Evolutionary conservation across 2,329 filamentous ascomycete species (phyloP), one percentile per base, ranked within the genome.

Genomic region (Aschersonia sp.): DNA sequence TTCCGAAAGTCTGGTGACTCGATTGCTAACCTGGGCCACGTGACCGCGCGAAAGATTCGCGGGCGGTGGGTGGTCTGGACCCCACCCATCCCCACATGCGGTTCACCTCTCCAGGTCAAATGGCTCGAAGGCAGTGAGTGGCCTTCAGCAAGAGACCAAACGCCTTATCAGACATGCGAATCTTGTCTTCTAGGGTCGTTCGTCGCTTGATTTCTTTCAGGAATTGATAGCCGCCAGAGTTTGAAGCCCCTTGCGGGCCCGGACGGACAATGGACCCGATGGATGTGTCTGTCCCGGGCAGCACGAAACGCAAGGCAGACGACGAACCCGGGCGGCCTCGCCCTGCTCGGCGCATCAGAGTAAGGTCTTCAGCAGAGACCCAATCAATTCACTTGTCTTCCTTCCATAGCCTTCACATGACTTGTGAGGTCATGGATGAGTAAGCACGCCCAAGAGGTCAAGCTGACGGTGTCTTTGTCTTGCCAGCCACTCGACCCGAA

Each of bases 401-500:
- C 20, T 20, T 20, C 20, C 2, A 20, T 20, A 20, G 20, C 20
- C 20, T 20, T 20, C 20, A 20, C 20, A 20, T 20, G 20, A 20
- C 20, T 20, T 20, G 20, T 20, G 20, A 20, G 20, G 20, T 2
- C 20, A 20, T 20, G 20, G 20, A 20, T 20, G 20, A 20, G 20
- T 20, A 20, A 20, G 20, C 20, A 20, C 20, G 20, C 20, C 20
- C 20, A 20, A 20, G 20, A 20, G 20, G 20, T 20, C 20, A 20
- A 20, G 20, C 20, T 20, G 20, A 20, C 20, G 20, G 20, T 20
- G 20, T 20, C 20, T 20, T 20, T 20, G 20, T 20, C 20, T 44
- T 44, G 30, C 10, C 45, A 94, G 82, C 85, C 91, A 10, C 76
- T 98, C 30, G 86, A 94, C 58, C 82, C 85, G 53, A 84, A 92